A percentile compares a stretch with the other conserved stretches of the same genome.
Evolutionary conservation across 1,284 basidiomycete species (phyloP).

Genomic region (Cerioporus squamosus): DNA sequence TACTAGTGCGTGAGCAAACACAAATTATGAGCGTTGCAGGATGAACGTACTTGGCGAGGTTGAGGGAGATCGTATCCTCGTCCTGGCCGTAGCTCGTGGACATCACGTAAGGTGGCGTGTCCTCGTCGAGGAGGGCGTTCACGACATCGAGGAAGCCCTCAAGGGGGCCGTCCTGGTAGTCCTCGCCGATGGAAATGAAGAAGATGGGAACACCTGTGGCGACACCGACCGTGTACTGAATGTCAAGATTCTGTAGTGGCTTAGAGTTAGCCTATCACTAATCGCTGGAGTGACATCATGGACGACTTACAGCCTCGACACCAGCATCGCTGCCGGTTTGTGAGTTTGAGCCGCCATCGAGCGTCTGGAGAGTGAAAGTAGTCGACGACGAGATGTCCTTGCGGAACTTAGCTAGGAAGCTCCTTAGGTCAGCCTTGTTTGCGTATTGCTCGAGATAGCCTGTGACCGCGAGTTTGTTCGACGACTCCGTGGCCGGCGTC

Average conservation of each 20-base stretch:
- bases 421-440: conserved; percentile 38
- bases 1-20: background rate
- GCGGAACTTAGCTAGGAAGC: conserved; percentile 60
- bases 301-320: background rate
- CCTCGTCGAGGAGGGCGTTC: conserved; percentile 34
- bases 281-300: too few species aligned
- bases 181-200: conserved; percentile 49
- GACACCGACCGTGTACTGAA: conserved; percentile 64
- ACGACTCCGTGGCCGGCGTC: conserved; percentile 42
- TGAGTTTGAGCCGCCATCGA: conserved; percentile 38
- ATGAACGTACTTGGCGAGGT: conserved; percentile 60
- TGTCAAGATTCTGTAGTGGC: conserved; percentile 49
- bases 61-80: conserved; percentile 28
- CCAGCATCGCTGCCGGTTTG: background rate
- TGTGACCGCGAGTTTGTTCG: conserved; percentile 59
- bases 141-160: conserved; percentile 28
- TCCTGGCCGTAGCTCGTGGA: conserved; percentile 44
- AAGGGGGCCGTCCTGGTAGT: conserved; percentile 22
- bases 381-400: conserved; percentile 44
- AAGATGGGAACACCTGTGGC: conserved; percentile 22
- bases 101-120: conserved; percentile 53
- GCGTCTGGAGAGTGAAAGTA: background rate
- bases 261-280: too few species aligned
- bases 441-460: conserved; percentile 59
- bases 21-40: conserved; percentile 39